Base-by-base conservation (phyloP, 345 rosid species). In the Chamaenerion angustifolium region DNA sequence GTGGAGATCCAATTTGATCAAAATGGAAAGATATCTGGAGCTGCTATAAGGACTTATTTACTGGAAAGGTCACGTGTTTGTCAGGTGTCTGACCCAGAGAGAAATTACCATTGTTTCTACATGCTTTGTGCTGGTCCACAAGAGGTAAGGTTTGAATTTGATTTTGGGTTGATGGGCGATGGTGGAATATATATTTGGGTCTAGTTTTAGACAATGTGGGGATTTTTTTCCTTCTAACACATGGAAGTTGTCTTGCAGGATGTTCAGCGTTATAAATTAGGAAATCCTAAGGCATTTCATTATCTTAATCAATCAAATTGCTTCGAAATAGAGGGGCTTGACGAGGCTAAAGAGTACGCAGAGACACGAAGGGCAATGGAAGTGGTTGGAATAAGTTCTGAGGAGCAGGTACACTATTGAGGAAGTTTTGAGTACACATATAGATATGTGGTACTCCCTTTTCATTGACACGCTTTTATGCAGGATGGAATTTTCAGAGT, bases 21-120 rank as follows among this genome's bases (percentile, higher is more conserved):
- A 51, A 57, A 58, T 17, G 98, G 95, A 72, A 81, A 73, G 64
- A 86, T 90, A 71, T 90, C 95, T 9, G 98, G 98, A 67, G 98
- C 98, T 76, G 98, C 98, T 10, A 75, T 90, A 67, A 74, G 98
- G 74, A 90, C 98, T 66, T 90, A 90, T 66, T 69, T 86, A 80
- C 75, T 86, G 52, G 98, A 86, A 81, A 83, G 98, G 68, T 90
- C 98, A 49, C 95, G 98, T 64, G 98, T 90, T 62, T 90, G 98
- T 70, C 98, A 90, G 72, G 82, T 90, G 64, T 90, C 95, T 43
- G 94, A 90, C 57, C 94, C 88, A n/a, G 98, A 90, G 79, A 90
- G 98, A 74, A 86, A 90, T 63, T 90, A 90, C 64, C 98, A 90
- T 58, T 90, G 98, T 68, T 90, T 90, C 75, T 90, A 90, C 70